Base-by-base conservation (phyloP, 352 stramenopile genomes). In the Lagenidium giganteum region DNA sequence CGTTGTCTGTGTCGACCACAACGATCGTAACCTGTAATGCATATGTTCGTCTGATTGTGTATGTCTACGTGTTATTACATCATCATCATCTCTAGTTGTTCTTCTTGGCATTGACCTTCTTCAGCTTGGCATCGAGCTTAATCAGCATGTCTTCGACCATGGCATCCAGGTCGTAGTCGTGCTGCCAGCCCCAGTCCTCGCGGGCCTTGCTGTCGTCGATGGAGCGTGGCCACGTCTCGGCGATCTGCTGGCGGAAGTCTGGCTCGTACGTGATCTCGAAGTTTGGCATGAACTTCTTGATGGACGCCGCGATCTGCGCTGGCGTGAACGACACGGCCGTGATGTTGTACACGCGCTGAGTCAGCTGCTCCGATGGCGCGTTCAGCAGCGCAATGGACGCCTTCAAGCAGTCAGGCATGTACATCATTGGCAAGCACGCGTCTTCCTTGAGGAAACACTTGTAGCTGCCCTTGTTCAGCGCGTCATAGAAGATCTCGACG, bases 401-500 rank as follows among this genome's bases (percentile, higher is more conserved):
- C 51, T 91, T 88, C 22, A 97, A 66, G 43, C 81, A 95, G 60
- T 97, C 88, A 20, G 83, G 83, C 87, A 97, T 97, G 83, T 97
- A 96, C 83, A 97, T 96, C 87, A 97, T 96, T 21, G 88, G 88
- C 64, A 97, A 53, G 28, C 75, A 72, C 12, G 87, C 81, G 39
- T 94, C 64, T 9, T 67, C 63, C 35, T 70, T 42, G 5, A 97
- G 44, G 55, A 95, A 97, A 44, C 83, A 96, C 44, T 73, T 93
- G 71, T 96, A 97, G 50, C 79, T 83, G 64, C 77, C 72, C 41
- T 85, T 57, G 60, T 85, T 80, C 29, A 96, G 67, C 27, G 88
- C 88, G 27, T 96, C 81, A 57, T 96, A 96, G 49, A 95, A 97
- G 62, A 97, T 96, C 61, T 96, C 86, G 21, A 97, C 87, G 17